Base-by-base conservation (phyloP, 2,329 filamentous ascomycete genomes). In the Ophiostoma novo-ulmi region DNA sequence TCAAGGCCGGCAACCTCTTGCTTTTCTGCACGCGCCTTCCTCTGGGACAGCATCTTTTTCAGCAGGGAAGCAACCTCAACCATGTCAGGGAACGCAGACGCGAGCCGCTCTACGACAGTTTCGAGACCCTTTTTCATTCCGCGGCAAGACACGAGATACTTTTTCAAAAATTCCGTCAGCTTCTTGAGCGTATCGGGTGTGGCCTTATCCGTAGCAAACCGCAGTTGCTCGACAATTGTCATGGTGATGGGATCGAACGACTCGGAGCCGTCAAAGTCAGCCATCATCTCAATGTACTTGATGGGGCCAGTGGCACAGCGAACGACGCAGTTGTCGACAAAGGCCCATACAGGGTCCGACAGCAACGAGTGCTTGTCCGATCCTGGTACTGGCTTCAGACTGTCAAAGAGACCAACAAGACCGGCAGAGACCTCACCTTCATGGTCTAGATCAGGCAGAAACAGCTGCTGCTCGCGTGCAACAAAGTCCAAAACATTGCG, bases 281-380 rank as follows among this genome's bases (percentile, higher is more conserved):
- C 84, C 36, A 92, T 79, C 76, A 88, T 82, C 72, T 95, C 91
- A 38, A 95, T 87, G 76, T 97, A 94, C 77, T 93, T 96, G 76
- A 96, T 89, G 0, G 93, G 91, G 35, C 90, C 89, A 2, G 82
- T 88, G 20, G 89, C 89, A 74, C 92, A 91, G 35, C 94, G 87
- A 39, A 87, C 88, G 69, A 92, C 83, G 78, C 92, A 96, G 73
- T 96, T 93, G 76, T 97, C 94, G 36, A 97, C 78, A 76, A 95
- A 96, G 0, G 82, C 78, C 80, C 91, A 91, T 0, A 93, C 77
- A 0, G 77, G 74, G 17, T 81, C 79, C 1, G 69, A 69, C 74
- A 84, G 78, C 14, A 78, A 77, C 72, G 72, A 69, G 39, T 63
- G 63, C 71, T 13, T 72, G 55, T 10, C 72, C 70, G 69, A 36